Conservation (phyloP, 495 filamentous ascomycete genomes). For the Tuber brumale region DNA sequence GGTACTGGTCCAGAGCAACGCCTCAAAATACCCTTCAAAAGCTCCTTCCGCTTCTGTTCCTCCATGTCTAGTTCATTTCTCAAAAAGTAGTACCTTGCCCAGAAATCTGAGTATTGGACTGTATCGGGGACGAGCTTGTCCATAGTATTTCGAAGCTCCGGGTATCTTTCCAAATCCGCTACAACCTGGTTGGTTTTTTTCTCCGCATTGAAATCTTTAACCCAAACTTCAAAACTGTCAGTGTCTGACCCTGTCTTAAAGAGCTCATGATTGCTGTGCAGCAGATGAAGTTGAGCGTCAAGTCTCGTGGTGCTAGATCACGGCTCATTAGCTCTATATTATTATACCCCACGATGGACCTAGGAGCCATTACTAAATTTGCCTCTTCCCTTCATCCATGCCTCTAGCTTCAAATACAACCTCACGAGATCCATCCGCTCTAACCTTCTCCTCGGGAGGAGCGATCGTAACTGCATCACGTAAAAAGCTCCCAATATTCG, state of each 20-base stretch:
- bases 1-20: background rate
- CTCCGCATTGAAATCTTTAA: slow-evolving; percentile 58
- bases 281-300: slow-evolving; percentile 90
- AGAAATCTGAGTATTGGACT: slow-evolving; percentile 83
- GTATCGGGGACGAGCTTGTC: slow-evolving; percentile 88
- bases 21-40: slow-evolving; percentile 74
- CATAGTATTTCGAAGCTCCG: slow-evolving; percentile 84
- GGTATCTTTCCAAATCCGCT: slow-evolving; percentile 75
- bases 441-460: slow-evolving; percentile 49
- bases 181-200: slow-evolving; percentile 79
- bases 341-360: background rate
- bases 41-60: slow-evolving; percentile 79
- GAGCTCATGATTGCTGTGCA: slow-evolving; percentile 77
- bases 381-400: slow-evolving; percentile 32
- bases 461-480: slow-evolving; percentile 85
- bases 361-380: slow-evolving; percentile 32
- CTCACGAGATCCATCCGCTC: slow-evolving; percentile 14
- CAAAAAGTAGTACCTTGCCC: slow-evolving; percentile 93
- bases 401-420: slow-evolving; percentile 34
- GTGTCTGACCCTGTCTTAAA: slow-evolving; percentile 76
- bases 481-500: slow-evolving; percentile 84
- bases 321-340: slow-evolving; percentile 6
- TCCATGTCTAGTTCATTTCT: slow-evolving; percentile 92
- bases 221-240: slow-evolving; percentile 67
- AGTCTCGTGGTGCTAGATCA: slow-evolving; percentile 58